These are phyloP conservation scores for Murraya paniculata DNA, from an alignment of 345 rosid species.

Conservation along the genomic window DNA sequence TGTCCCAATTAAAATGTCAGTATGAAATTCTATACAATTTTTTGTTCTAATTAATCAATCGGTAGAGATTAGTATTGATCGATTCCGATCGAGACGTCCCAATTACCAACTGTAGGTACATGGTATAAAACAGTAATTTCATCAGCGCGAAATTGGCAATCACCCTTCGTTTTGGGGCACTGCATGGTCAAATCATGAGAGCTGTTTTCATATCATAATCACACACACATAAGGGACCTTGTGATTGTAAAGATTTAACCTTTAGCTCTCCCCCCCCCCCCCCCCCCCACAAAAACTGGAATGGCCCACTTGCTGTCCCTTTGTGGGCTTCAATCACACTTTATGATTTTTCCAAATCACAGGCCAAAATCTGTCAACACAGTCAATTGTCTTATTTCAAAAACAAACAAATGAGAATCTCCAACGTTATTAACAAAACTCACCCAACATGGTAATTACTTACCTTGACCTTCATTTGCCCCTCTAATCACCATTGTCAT, in stretches of 20 bases:
- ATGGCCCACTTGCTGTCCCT: conserved; percentile 61
- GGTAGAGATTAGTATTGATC: too few species aligned
- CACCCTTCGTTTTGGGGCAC: conserved; percentile 9
- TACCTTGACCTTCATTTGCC: conserved; percentile 7
- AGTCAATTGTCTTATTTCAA: conserved; percentile 36
- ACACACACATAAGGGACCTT: conserved; percentile 20
- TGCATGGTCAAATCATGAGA: conserved; percentile 45
- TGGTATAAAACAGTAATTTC: too few species aligned
- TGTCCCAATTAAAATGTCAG: too few species aligned
- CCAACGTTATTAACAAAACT: not conserved
- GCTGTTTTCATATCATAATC: conserved; percentile 21
- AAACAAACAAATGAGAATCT: conserved; percentile 32
- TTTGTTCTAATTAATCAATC: too few species aligned
- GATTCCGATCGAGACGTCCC: too few species aligned
- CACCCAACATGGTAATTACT: conserved; percentile 15
- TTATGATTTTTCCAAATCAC: conserved; percentile 46
- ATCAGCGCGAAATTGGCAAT: too few species aligned
- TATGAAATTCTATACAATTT: too few species aligned
- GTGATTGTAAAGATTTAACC: conserved; percentile 46
- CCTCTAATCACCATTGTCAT: conserved; percentile 4
- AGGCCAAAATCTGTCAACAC: conserved; percentile 33
- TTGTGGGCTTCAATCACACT: conserved; percentile 51
- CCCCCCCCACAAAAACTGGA: conserved; percentile 40
- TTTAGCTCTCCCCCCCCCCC: not conserved
- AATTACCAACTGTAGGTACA: too few species aligned